These are phyloP conservation scores for Acacia acuminata DNA, from an alignment of 306 rosid genomes.

Conservation along the genomic window DNA sequence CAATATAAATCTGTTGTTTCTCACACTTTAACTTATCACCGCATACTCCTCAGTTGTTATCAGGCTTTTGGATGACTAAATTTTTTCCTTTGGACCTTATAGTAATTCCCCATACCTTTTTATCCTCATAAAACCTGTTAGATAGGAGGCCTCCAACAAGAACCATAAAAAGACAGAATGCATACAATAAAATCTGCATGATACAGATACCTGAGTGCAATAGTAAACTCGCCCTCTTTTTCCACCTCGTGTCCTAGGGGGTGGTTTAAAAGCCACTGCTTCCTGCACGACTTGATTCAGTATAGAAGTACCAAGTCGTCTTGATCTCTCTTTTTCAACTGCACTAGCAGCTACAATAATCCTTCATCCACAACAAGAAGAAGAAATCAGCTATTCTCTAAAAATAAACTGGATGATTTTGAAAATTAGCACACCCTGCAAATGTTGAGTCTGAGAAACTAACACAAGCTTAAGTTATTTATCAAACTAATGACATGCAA, in stretches of 20 bases:
- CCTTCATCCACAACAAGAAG: constrained; percentile 52
- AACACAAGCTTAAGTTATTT: not conserved
- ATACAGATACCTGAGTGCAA: constrained; percentile 76
- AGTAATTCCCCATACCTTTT: not conserved
- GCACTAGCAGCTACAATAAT: constrained; percentile 80
- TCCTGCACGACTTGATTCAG: constrained; percentile 89
- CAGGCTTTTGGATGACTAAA: too few species aligned
- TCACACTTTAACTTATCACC: too few species aligned
- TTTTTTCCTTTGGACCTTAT: too few species aligned
- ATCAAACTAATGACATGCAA: not conserved
- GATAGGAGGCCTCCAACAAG: constrained; percentile 1
- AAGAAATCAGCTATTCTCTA: constrained; percentile 30
- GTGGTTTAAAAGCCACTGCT: constrained; percentile 90
- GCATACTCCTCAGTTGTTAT: too few species aligned
- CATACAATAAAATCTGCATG: constrained; percentile 3
- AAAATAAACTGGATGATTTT: constrained; percentile 18
- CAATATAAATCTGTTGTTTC: too few species aligned
- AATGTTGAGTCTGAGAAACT: constrained; percentile 27
- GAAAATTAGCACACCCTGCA: constrained; percentile 7
- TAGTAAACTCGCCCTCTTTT: constrained; percentile 94
- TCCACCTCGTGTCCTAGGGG: constrained; percentile 91
- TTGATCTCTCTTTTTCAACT: constrained; percentile 91
- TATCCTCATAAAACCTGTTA: not conserved
- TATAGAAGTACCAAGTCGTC: constrained; percentile 85
- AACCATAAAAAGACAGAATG: constrained; percentile 11